A percentile compares a stretch with the other conserved stretches of the same genome.
phyloP scores from a whole-genome alignment of 2,329 filamentous ascomycete genomes.

The Fusarium austroafricanum region DNA sequence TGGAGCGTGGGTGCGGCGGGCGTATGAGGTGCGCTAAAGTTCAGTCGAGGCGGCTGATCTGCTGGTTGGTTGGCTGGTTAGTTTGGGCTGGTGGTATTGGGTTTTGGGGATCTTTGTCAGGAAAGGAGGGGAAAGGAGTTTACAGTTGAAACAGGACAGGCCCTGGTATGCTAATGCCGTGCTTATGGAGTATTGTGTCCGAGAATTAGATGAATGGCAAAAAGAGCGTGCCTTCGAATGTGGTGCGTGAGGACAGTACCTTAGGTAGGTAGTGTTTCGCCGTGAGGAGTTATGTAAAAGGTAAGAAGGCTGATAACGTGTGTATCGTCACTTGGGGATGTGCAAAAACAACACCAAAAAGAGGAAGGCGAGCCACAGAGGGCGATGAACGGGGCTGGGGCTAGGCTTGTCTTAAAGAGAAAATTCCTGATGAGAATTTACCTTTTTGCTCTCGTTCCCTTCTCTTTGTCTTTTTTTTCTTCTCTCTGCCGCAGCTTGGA shows the following conservation, averaged over 20 bases:
- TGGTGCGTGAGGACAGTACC: neutral
- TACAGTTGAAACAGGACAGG: slow-evolving; percentile 31
- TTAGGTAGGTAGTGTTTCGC: neutral
- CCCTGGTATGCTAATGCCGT: slow-evolving; percentile 28
- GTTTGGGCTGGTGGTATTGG: slow-evolving; percentile 29
- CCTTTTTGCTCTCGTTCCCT: neutral
- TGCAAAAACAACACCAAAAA: slow-evolving; percentile 28
- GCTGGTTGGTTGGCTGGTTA: slow-evolving; percentile 34
- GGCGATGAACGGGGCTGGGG: slow-evolving; percentile 27
- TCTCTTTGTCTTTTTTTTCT: neutral
- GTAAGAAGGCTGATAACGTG: neutral
- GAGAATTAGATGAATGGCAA: slow-evolving; percentile 4
- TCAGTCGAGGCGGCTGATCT: slow-evolving; percentile 38
- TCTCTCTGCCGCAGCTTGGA: slow-evolving; percentile 8
- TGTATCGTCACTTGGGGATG: slow-evolving; percentile 37
- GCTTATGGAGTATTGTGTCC: slow-evolving; percentile 28
- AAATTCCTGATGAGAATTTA: slow-evolving; percentile 20
- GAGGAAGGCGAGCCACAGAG: slow-evolving; percentile 30
- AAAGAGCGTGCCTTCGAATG: slow-evolving; percentile 1
- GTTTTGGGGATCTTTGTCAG: slow-evolving; percentile 32
- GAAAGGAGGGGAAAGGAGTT: slow-evolving; percentile 32
- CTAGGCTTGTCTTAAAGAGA: slow-evolving; percentile 39
- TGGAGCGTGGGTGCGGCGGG: slow-evolving; percentile 29
- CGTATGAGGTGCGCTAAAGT: slow-evolving; percentile 39
- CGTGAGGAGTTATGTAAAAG: neutral